Evolutionary conservation across 2,329 filamentous ascomycete genomes (phyloP).

Genomic region (Aspergillus versicolor): DNA sequence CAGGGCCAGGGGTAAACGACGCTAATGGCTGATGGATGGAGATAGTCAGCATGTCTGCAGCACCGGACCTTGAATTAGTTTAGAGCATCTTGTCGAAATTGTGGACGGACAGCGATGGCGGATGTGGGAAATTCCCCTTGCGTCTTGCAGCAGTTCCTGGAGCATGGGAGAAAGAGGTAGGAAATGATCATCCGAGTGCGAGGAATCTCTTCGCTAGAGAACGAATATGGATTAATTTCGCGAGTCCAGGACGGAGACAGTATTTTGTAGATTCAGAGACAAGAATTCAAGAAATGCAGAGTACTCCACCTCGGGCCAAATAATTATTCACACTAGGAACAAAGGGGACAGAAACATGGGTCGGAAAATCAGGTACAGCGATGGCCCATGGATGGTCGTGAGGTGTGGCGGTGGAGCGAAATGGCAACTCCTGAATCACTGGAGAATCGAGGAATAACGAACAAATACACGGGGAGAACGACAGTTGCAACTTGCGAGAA

Average conservation of each 20-base stretch:
- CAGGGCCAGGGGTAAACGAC: conserved; percentile 25
- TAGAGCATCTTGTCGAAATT: not conserved
- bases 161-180: conserved; percentile 2
- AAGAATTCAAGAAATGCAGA: too few species aligned
- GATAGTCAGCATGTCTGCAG: not conserved
- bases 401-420: not conserved
- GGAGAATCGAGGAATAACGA: too few species aligned
- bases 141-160: conserved; percentile 17
- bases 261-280: not conserved
- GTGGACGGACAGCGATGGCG: conserved; percentile 18
- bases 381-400: not conserved
- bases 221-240: not conserved
- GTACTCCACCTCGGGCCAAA: not conserved
- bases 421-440: not conserved
- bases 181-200: conserved; percentile 18
- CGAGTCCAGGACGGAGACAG: not conserved
- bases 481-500: too few species aligned
- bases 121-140: conserved; percentile 22
- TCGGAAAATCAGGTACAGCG: not conserved
- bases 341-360: not conserved
- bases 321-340: not conserved
- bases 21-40: conserved; percentile 4
- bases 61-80: not conserved
- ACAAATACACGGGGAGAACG: too few species aligned
- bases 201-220: not conserved